Evolutionary conservation across 352 stramenopile species (phyloP).

Genomic region (Pythium periplocum): DNA sequence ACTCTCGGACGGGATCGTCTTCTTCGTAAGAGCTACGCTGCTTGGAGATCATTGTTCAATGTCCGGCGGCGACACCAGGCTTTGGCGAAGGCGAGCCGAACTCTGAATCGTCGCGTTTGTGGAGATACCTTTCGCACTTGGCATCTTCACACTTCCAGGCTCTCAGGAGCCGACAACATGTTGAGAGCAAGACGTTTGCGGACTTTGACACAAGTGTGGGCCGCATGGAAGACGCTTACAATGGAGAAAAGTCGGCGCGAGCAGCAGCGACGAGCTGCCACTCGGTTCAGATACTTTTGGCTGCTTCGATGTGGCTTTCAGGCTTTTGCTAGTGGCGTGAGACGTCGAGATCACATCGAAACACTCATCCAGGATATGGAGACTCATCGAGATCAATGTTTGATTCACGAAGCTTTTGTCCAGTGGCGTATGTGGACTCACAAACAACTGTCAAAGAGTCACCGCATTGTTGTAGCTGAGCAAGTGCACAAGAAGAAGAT

Average conservation of each 20-base stretch:
- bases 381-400: not conserved
- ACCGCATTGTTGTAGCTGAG: not conserved
- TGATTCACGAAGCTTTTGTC: not conserved
- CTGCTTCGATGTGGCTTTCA: conserved; percentile 9
- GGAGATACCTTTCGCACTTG: not conserved
- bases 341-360: not conserved
- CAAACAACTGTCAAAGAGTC: not conserved
- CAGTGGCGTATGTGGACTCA: not conserved
- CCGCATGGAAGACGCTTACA: conserved; percentile 5
- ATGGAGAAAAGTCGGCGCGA: conserved; percentile 5
- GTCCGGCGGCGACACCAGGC: not conserved
- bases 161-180: not conserved
- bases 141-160: not conserved
- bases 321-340: not conserved
- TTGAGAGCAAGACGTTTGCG: not conserved
- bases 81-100: not conserved
- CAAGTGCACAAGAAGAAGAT: not conserved
- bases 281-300: conserved; percentile 13
- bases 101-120: not conserved
- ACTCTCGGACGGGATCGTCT: too few species aligned
- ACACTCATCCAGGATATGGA: not conserved
- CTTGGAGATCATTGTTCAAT: not conserved
- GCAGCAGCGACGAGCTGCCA: conserved; percentile 8
- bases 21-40: not conserved
- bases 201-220: conserved; percentile 5